Conservation (phyloP, 1,284 basidiomycete species). For the Tausonia pullulans region DNA sequence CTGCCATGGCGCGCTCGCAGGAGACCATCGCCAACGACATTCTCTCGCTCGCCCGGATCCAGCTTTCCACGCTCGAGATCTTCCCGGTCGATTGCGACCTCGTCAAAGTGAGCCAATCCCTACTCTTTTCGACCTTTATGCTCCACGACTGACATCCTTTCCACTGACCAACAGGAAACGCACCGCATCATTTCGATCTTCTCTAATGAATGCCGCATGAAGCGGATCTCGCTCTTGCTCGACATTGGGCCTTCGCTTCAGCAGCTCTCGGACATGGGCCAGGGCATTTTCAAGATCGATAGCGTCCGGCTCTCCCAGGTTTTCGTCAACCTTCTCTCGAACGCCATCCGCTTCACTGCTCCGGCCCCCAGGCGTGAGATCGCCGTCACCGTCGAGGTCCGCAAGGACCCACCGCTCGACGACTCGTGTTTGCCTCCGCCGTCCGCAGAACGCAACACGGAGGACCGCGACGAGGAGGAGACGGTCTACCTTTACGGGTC, state of each 20-base stretch:
- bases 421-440: slow-evolving; percentile 24
- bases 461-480: slow-evolving; percentile 20
- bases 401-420: slow-evolving; percentile 24
- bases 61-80: slow-evolving; percentile 11
- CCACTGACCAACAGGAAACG: not conserved
- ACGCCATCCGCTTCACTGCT: slow-evolving; percentile 18
- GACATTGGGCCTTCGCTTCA: not conserved
- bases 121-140: too few relatives aligned
- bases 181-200: slow-evolving; percentile 9
- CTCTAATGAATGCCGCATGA: slow-evolving; percentile 10
- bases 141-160: too few relatives aligned
- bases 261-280: not conserved
- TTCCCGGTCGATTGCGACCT: slow-evolving; percentile 8
- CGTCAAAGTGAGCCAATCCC: not conserved
- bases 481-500: slow-evolving; percentile 2
- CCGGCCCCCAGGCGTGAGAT: slow-evolving; percentile 23
- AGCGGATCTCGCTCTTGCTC: slow-evolving; percentile 14
- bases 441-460: not conserved
- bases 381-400: slow-evolving; percentile 26
- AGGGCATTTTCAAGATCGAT: slow-evolving; percentile 26
- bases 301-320: slow-evolving; percentile 31
- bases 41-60: slow-evolving; percentile 11
- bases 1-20: slow-evolving; percentile 7
- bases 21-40: slow-evolving; percentile 11
- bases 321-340: slow-evolving; percentile 31